Percentiles rank a stretch among this genome's conserved stretches.
These are phyloP conservation scores for Otatea glauca DNA, from an alignment of 176 grass and related monocot genomes.

Conservation along the genomic window DNA sequence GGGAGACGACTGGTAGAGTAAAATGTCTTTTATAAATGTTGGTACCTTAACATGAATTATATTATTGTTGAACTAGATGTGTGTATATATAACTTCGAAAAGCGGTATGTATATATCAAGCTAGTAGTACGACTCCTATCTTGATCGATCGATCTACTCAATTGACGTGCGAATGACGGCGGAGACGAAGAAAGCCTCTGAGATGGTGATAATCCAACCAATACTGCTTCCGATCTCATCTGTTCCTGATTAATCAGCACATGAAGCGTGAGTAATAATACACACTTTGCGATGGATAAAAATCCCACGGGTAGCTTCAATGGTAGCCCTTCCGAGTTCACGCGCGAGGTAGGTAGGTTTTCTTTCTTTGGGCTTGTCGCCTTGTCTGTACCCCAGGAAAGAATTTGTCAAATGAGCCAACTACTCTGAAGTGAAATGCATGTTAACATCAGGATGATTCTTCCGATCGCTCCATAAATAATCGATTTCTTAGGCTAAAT, in stretches of 20 bases:
- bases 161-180: background rate
- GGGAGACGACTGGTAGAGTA: background rate
- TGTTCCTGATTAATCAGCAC: background rate
- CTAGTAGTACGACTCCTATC: background rate
- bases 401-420: background rate
- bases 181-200: background rate
- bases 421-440: background rate
- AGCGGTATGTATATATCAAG: background rate
- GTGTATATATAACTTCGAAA: no score
- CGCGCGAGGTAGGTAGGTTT: background rate
- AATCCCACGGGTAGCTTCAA: background rate
- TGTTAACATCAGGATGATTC: background rate
- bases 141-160: background rate
- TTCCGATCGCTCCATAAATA: background rate
- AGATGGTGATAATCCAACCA: conserved; percentile 19
- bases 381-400: background rate
- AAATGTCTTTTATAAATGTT: conserved; percentile 15
- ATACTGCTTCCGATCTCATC: background rate
- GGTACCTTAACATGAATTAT: background rate
- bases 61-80: no score
- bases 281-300: background rate
- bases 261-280: background rate
- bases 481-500: background rate
- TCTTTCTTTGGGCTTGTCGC: background rate
- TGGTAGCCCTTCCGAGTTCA: background rate